These are phyloP conservation scores for Wickerhamiella spandovensis DNA, from an alignment of 805 yeast genomes.

Conservation along the genomic window DNA sequence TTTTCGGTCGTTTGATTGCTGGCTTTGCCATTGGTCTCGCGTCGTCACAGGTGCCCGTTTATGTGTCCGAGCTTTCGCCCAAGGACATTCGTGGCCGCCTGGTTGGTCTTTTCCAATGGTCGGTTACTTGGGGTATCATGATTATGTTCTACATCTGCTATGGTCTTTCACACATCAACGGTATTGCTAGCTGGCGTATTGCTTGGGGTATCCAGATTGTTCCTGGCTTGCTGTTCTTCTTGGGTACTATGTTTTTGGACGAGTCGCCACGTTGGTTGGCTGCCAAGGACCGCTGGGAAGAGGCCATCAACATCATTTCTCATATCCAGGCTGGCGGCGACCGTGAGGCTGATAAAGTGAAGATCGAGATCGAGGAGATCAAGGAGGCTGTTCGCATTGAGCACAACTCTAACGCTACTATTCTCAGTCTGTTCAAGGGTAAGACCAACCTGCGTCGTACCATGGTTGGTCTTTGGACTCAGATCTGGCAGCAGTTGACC, in stretches of 20 bases:
- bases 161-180: constrained; percentile 20
- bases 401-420: constrained; percentile 33
- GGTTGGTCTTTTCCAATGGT: constrained; percentile 62
- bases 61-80: constrained; percentile 37
- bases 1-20: constrained; percentile 44
- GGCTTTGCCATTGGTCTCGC: constrained; percentile 65
- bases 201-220: constrained; percentile 62
- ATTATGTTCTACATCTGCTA: constrained; percentile 56
- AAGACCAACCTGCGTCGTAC: constrained; percentile 20
- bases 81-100: constrained; percentile 52
- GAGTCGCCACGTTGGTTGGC: constrained; percentile 67
- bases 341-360: constrained; percentile 29
- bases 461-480: constrained; percentile 25
- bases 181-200: constrained; percentile 52
- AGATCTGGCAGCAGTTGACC: constrained; percentile 49
- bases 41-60: constrained; percentile 52
- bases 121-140: constrained; percentile 57
- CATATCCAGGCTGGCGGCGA: constrained; percentile 29
- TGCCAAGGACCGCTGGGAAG: constrained; percentile 40
- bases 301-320: constrained; percentile 43
- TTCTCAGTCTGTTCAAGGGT: constrained; percentile 37
- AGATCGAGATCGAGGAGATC: constrained; percentile 45
- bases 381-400: constrained; percentile 43
- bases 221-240: constrained; percentile 47
- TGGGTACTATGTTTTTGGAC: constrained; percentile 54